Conservation (phyloP, 164 flowering plant species). For the Brasenia schreberi region DNA sequence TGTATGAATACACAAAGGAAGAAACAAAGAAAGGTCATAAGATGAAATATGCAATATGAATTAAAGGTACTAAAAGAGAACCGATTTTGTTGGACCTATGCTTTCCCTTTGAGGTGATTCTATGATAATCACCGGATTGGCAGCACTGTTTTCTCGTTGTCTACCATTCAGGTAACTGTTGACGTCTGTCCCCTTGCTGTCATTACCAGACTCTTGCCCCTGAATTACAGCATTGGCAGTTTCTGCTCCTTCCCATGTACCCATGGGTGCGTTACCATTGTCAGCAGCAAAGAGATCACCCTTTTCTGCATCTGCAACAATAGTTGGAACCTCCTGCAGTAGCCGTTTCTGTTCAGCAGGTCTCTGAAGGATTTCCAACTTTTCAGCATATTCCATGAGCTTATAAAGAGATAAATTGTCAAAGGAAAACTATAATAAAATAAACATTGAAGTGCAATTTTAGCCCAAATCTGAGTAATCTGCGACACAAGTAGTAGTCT, state of each 20-base stretch:
- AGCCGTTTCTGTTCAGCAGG: constrained; percentile 25
- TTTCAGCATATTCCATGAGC: constrained; percentile 29
- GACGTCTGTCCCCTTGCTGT: too few relatives aligned
- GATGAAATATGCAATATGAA: background rate
- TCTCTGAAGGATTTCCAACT: constrained; percentile 26
- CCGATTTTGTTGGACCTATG: background rate
- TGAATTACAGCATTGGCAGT: too few relatives aligned
- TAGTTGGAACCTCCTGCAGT: constrained; percentile 29
- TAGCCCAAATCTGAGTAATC: too few relatives aligned
- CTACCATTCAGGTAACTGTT: too few relatives aligned
- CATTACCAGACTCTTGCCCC: too few relatives aligned
- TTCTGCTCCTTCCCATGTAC: too few relatives aligned
- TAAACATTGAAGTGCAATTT: too few relatives aligned
- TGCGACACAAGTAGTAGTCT: too few relatives aligned
- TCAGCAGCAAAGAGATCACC: constrained; percentile 13
- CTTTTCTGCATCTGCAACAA: constrained; percentile 24
- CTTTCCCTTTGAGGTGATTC: background rate
- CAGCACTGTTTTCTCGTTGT: too few relatives aligned
- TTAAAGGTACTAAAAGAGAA: background rate
- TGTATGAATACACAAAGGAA: background rate
- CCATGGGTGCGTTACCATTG: background rate
- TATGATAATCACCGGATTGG: too few relatives aligned
- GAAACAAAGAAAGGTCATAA: background rate
- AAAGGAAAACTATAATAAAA: too few relatives aligned
- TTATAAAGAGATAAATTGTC: constrained; percentile 8